Conservation (phyloP, 352 stramenopile species). For the Aphanomyces cochlioides region DNA sequence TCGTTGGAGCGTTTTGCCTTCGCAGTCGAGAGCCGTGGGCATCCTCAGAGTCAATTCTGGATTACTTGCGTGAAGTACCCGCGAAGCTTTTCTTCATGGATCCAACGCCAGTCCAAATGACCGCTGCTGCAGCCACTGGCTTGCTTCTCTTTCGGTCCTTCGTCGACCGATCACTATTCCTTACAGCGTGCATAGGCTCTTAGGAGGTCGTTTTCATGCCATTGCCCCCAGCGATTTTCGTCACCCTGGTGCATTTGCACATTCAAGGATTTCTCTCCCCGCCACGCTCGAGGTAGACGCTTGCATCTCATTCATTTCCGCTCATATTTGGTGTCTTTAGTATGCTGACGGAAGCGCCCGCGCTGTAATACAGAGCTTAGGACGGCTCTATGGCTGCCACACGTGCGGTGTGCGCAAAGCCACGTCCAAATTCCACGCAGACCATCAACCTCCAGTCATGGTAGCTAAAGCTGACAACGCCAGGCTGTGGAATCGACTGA, state of each 20-base stretch:
- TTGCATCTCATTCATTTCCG: background rate
- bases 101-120: conserved; percentile 29
- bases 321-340: background rate
- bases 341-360: conserved; percentile 64
- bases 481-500: conserved; percentile 12
- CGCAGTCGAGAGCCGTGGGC: conserved; percentile 34
- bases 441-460: conserved; percentile 64
- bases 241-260: conserved; percentile 72
- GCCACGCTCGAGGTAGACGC: conserved; percentile 46
- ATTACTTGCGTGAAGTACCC: too few species aligned
- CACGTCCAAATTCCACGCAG: conserved; percentile 66
- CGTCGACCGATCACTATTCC: conserved; percentile 30
- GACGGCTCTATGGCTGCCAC: conserved; percentile 74
- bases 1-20: conserved; percentile 49
- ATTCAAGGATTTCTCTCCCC: conserved; percentile 67
- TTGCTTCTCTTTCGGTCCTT: conserved; percentile 20
- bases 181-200: conserved; percentile 69
- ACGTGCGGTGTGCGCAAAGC: conserved; percentile 63
- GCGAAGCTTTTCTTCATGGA: conserved; percentile 26
- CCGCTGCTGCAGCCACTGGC: conserved; percentile 31
- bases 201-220: conserved; percentile 63
- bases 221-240: conserved; percentile 72
- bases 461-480: conserved; percentile 56
- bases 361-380: conserved; percentile 74
- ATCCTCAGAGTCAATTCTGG: conserved; percentile 42